These are phyloP conservation scores for Hypoxylon sp. DNA, from an alignment of 2,329 filamentous ascomycete species.

Conservation along the genomic window DNA sequence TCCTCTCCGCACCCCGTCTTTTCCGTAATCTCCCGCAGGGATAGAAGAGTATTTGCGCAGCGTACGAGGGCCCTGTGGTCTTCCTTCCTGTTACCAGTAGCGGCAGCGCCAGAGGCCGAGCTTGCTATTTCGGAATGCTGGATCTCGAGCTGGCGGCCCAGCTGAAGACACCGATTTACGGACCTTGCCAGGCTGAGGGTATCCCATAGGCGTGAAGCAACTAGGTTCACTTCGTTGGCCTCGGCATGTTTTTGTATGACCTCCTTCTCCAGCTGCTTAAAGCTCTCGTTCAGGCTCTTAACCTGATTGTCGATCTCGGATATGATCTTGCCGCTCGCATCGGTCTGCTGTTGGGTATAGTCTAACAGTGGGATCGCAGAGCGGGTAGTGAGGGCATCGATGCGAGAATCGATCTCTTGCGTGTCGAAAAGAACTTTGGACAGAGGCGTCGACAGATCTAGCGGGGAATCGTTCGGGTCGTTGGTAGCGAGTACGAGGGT, in stretches of 20 bases:
- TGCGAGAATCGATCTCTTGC: conserved; percentile 95
- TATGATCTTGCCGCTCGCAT: conserved; percentile 76
- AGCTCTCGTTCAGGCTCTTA: conserved; percentile 80
- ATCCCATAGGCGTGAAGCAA: conserved; percentile 80
- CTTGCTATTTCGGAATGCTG: conserved; percentile 76
- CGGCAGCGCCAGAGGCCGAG: conserved; percentile 38
- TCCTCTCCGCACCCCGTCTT: conserved; percentile 75
- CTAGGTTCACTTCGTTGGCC: conserved; percentile 81
- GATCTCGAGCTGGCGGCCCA: conserved; percentile 87
- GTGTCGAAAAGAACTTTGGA: conserved; percentile 95
- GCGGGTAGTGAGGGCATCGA: conserved; percentile 86
- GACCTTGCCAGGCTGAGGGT: conserved; percentile 79
- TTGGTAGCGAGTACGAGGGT: conserved; percentile 88
- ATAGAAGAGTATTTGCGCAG: conserved; percentile 80
- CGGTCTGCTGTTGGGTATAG: conserved; percentile 77
- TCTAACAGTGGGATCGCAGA: conserved; percentile 82
- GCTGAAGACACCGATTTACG: conserved; percentile 78
- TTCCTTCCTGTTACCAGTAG: conserved; percentile 58
- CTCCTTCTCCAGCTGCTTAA: conserved; percentile 84
- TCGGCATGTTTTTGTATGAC: conserved; percentile 85
- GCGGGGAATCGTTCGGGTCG: conserved; percentile 85
- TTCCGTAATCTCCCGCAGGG: conserved; percentile 75
- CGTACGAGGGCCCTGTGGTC: conserved; percentile 83
- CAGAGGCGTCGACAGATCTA: conserved; percentile 93
- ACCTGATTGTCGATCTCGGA: conserved; percentile 82